phyloP scores from a whole-genome alignment of 306 rosid genomes.

The Sphenostylis stenocarpa region DNA sequence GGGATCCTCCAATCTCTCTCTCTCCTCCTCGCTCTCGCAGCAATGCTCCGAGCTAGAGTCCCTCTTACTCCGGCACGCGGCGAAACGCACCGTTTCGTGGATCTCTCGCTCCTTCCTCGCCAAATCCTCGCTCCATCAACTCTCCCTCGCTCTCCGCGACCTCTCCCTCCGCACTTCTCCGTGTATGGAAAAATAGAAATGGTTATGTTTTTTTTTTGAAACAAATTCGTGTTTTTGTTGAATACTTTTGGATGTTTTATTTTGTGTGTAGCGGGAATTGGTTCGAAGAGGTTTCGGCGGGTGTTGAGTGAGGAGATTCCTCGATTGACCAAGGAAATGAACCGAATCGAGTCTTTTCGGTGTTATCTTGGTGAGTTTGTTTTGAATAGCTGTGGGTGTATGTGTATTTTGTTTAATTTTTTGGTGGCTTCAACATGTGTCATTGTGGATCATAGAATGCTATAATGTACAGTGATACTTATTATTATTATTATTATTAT shows the following conservation, averaged over 20 bases:
- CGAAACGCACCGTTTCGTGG: conserved; percentile 57
- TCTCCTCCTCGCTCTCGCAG: conserved; percentile 32
- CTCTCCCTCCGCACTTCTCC: conserved; percentile 60
- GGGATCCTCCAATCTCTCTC: conserved; percentile 38
- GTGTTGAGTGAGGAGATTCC: conserved; percentile 55
- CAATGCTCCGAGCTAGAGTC: conserved; percentile 50
- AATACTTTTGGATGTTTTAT: neutral
- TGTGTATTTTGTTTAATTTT: neutral
- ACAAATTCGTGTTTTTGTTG: neutral
- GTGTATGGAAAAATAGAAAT: neutral
- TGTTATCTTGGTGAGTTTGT: conserved; percentile 58
- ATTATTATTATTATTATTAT: neutral
- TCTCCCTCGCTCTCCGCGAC: conserved; percentile 44
- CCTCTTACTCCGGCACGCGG: conserved; percentile 29
- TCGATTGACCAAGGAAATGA: conserved; percentile 49
- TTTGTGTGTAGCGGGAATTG: conserved; percentile 45
- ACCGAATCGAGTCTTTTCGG: conserved; percentile 49
- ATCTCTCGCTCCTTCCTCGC: conserved; percentile 53
- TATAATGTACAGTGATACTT: neutral
- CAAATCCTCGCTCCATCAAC: conserved; percentile 39
- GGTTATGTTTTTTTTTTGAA: neutral
- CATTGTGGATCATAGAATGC: neutral
- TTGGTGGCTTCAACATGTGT: neutral
- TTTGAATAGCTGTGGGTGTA: neutral
- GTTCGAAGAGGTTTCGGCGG: conserved; percentile 46